Percentiles rank a stretch among this genome's conserved stretches.
Conservation (phyloP, 495 filamentous ascomycete genomes). For the Talaromyces borbonicus region DNA sequence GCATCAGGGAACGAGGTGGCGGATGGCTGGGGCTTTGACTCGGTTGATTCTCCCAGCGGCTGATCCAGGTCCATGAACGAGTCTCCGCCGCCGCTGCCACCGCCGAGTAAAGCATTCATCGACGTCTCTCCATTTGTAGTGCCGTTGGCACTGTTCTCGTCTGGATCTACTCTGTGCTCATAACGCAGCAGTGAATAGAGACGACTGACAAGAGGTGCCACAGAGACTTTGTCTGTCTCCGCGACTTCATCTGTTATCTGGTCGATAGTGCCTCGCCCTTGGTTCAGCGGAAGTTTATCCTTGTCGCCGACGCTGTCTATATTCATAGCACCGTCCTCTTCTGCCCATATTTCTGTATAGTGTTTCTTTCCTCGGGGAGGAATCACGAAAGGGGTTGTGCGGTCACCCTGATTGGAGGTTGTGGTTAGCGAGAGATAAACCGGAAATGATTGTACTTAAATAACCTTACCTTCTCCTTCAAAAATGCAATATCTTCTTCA, state of each 20-base stretch:
- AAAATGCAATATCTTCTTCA: conserved; percentile 90
- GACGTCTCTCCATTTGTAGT: conserved; percentile 43
- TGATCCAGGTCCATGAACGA: conserved; percentile 38
- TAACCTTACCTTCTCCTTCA: conserved; percentile 70
- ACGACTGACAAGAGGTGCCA: conserved; percentile 76
- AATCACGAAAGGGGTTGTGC: conserved; percentile 71
- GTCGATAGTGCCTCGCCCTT: conserved; percentile 75
- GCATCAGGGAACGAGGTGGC: conserved; percentile 73
- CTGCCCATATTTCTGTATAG: conserved; percentile 85
- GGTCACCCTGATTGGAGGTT: conserved; percentile 59
- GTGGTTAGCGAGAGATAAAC: conserved; percentile 11
- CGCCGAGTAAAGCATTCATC: conserved; percentile 35
- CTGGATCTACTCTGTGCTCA: conserved; percentile 56
- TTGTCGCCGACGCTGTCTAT: conserved; percentile 49
- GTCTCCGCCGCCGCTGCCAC: too few species aligned
- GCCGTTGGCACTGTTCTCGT: conserved; percentile 49
- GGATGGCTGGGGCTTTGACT: conserved; percentile 45
- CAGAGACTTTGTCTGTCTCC: conserved; percentile 84
- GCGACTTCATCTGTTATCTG: conserved; percentile 72
- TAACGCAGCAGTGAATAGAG: conserved; percentile 74
- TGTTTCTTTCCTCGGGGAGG: conserved; percentile 74
- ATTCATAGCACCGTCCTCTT: conserved; percentile 74
- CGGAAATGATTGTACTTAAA: not conserved
- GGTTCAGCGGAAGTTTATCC: conserved; percentile 64
- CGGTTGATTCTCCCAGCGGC: conserved; percentile 29